These are phyloP conservation scores for Chaetomium globosum DNA, from an alignment of 2,329 filamentous ascomycete species.

Conservation along the genomic window DNA sequence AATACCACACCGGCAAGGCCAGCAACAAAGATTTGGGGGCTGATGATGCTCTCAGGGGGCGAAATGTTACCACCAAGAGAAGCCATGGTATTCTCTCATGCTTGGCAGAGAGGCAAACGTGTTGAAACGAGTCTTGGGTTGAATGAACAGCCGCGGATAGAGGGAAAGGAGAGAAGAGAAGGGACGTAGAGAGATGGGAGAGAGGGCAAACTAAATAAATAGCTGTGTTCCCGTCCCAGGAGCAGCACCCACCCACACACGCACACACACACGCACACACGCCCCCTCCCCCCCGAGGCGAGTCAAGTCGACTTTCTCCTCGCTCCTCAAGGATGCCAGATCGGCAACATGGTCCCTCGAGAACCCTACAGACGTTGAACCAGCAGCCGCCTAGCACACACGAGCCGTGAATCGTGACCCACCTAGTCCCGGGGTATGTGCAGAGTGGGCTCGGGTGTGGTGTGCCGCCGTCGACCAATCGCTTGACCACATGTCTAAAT, in stretches of 20 bases:
- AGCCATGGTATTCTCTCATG: conserved; percentile 74
- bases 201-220: background rate
- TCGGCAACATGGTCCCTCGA: conserved; percentile 1
- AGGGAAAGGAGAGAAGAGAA: background rate
- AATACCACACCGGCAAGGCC: conserved; percentile 57
- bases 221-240: background rate
- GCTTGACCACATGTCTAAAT: conserved; percentile 48
- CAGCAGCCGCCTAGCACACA: conserved; percentile 14
- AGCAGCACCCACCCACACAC: background rate
- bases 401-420: conserved; percentile 17
- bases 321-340: background rate
- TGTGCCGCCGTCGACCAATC: conserved; percentile 45
- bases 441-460: conserved; percentile 16
- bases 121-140: conserved; percentile 12
- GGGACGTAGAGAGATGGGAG: background rate
- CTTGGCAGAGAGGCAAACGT: conserved; percentile 33
- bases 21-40: conserved; percentile 55
- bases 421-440: conserved; percentile 15
- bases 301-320: background rate
- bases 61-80: conserved; percentile 68
- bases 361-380: conserved; percentile 10
- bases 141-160: background rate
- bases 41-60: conserved; percentile 44
- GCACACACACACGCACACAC: no score
- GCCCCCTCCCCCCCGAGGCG: background rate